Conservation (phyloP, 2,329 filamentous ascomycete genomes). For the Diaporthe capsici region DNA sequence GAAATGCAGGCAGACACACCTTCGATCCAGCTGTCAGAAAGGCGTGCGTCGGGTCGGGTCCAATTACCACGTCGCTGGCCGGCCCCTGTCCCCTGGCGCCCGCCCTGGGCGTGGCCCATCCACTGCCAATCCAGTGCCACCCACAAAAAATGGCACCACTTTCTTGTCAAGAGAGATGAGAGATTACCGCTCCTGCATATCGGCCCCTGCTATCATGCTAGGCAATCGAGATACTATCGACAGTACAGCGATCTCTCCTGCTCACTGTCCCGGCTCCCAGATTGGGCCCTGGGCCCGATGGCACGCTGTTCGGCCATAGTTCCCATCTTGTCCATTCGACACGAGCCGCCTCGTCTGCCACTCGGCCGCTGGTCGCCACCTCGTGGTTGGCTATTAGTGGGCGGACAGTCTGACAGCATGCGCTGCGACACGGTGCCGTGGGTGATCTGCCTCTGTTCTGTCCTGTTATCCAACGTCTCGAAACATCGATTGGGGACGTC, state of each 20-base stretch:
- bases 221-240: constrained; percentile 39
- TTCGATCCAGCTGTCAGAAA: constrained; percentile 45
- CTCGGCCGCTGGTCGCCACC: constrained; percentile 25
- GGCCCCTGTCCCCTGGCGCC: constrained; percentile 25
- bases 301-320: constrained; percentile 24
- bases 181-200: constrained; percentile 38
- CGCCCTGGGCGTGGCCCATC: constrained; percentile 25
- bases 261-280: constrained; percentile 33
- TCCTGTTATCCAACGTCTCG: constrained; percentile 17
- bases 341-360: constrained; percentile 31
- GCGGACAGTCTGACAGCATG: constrained; percentile 22
- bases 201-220: constrained; percentile 34
- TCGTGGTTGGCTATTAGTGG: constrained; percentile 22
- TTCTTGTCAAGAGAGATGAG: constrained; percentile 43
- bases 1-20: constrained; percentile 35
- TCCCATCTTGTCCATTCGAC: constrained; percentile 33
- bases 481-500: constrained; percentile 2
- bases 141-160: constrained; percentile 46
- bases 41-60: constrained; percentile 38
- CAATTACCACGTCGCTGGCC: constrained; percentile 42
- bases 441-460: constrained; percentile 9
- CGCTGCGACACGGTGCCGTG: constrained; percentile 27
- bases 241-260: constrained; percentile 36
- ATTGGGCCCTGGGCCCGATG: constrained; percentile 28
- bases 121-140: constrained; percentile 33